These are phyloP conservation scores for Arthrobotrys megalospora DNA, from an alignment of 2,329 filamentous ascomycete genomes.

Conservation along the genomic window DNA sequence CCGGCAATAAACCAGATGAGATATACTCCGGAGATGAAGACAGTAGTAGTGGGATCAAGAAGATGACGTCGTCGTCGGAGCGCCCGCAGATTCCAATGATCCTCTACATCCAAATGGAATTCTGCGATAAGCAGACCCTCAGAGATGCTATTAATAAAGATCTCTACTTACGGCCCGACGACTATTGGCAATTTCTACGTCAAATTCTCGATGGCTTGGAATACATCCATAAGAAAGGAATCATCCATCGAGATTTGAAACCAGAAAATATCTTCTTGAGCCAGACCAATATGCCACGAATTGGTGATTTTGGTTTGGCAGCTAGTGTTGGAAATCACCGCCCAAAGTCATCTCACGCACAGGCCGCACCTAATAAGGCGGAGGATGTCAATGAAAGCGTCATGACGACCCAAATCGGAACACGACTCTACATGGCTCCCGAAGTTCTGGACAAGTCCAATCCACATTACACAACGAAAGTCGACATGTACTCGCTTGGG, in stretches of 20 bases:
- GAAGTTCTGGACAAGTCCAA: conserved; percentile 81
- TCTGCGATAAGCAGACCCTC: conserved; percentile 93
- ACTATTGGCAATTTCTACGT: conserved; percentile 90
- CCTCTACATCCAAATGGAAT: conserved; percentile 98
- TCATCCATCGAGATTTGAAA: conserved; percentile 96
- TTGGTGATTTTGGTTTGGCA: conserved; percentile 95
- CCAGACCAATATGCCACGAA: conserved; percentile 88
- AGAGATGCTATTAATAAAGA: conserved; percentile 86
- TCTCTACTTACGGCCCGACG: conserved; percentile 80
- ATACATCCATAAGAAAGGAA: conserved; percentile 90
- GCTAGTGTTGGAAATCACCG: conserved; percentile 84
- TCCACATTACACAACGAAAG: conserved; percentile 89
- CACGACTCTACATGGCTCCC: conserved; percentile 91
- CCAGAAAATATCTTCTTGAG: conserved; percentile 99
- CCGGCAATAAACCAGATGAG: conserved; percentile 68
- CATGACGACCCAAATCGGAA: conserved; percentile 75
- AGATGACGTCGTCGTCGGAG: conserved; percentile 65
- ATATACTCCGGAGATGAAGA: conserved; percentile 66
- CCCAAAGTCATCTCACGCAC: conserved; percentile 71
- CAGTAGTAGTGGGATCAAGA: conserved; percentile 13
- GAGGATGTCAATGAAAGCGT: conserved; percentile 60
- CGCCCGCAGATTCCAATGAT: conserved; percentile 72
- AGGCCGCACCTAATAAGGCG: conserved; percentile 19
- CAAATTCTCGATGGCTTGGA: conserved; percentile 91
- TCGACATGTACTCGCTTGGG: conserved; percentile 98